Percentiles rank a stretch among this genome's conserved stretches.
Evolutionary conservation across 1,284 basidiomycete species (phyloP).

Genomic region (Pseudozyma sp.): DNA sequence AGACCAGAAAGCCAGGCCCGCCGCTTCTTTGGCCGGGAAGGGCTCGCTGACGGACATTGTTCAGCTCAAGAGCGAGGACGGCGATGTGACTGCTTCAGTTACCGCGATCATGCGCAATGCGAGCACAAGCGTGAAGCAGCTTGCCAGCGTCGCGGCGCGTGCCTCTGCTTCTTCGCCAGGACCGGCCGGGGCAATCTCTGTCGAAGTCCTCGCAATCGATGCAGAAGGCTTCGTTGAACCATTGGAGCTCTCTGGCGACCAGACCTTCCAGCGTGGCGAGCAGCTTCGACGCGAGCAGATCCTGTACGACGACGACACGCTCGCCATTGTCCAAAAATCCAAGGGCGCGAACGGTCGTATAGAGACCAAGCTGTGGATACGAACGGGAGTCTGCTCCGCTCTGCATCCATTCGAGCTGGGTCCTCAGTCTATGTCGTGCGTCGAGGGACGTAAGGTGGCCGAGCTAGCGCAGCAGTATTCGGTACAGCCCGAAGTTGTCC

Average conservation of each 20-base stretch:
- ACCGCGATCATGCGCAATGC: constrained; percentile 17
- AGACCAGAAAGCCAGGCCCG: constrained; percentile 7
- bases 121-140: constrained; percentile 7
- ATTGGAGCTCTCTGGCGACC: constrained; percentile 35
- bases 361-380: constrained; percentile 36
- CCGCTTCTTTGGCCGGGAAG: background rate
- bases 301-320: constrained; percentile 52
- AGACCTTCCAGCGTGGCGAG: constrained; percentile 43
- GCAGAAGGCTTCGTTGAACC: constrained; percentile 43
- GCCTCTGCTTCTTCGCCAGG: background rate
- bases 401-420: constrained; percentile 43
- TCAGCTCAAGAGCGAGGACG: background rate
- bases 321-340: constrained; percentile 41
- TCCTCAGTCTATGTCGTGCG: constrained; percentile 36
- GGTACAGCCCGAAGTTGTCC: constrained; percentile 29
- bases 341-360: constrained; percentile 29
- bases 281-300: constrained; percentile 45
- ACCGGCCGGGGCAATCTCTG: constrained; percentile 25
- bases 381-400: constrained; percentile 34
- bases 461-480: constrained; percentile 56
- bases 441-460: constrained; percentile 48
- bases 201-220: constrained; percentile 42
- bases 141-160: background rate
- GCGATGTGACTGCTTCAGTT: constrained; percentile 19
- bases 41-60: constrained; percentile 18